Conservation (phyloP, 1,284 basidiomycete species). For the Malassezia nana region DNA sequence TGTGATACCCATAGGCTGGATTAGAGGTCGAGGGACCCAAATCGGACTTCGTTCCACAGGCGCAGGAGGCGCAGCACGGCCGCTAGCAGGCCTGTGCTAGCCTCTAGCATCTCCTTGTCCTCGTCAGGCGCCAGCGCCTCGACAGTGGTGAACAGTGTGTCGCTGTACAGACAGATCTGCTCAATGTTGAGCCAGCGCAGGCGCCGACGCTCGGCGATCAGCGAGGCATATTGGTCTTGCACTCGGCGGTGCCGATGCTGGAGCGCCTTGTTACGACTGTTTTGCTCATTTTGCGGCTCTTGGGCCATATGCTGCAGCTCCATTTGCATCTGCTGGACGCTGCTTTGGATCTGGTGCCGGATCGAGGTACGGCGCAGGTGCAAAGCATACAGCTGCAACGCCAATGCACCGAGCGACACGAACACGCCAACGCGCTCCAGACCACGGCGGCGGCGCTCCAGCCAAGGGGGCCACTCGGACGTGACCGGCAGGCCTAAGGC, state of each 20-base stretch:
- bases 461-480: conserved; percentile 12
- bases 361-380: neutral
- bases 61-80: conserved; percentile 20
- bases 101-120: conserved; percentile 29
- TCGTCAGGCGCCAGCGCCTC: conserved; percentile 24
- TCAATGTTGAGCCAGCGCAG: conserved; percentile 15
- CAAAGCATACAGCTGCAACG: conserved; percentile 13
- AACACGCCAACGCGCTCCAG: conserved; percentile 31
- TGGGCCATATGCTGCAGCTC: conserved; percentile 9
- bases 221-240: neutral
- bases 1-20: neutral
- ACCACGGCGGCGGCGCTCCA: conserved; percentile 23
- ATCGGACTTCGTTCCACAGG: conserved; percentile 18
- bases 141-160: conserved; percentile 22
- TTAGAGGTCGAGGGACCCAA: conserved; percentile 12
- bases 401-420: conserved; percentile 23
- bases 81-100: conserved; percentile 22
- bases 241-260: neutral
- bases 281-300: neutral
- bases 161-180: conserved; percentile 16
- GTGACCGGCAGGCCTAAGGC: conserved; percentile 22
- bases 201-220: conserved; percentile 2
- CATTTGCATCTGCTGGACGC: neutral
- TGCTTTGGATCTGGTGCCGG: neutral
- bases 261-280: neutral